A percentile compares a stretch with the other conserved stretches of the same genome.
Conservation (phyloP, 1,139 yeast genomes). For the Williopsis jadinii region DNA sequence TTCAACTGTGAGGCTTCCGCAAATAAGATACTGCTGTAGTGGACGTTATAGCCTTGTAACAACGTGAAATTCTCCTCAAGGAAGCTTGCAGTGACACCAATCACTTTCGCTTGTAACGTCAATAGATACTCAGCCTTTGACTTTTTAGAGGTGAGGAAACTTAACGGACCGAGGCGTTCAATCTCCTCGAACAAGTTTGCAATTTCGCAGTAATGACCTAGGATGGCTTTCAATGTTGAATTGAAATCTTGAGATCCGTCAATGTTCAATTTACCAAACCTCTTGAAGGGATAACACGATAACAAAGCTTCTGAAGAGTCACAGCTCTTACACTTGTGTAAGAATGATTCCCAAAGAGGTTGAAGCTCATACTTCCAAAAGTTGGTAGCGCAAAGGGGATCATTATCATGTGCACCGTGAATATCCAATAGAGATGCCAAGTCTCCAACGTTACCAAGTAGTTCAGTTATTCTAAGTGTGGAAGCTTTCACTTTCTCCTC, state of each 20-base stretch:
- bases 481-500: background rate
- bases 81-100: conserved; percentile 28
- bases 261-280: conserved; percentile 11
- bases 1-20: conserved; percentile 30
- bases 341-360: conserved; percentile 28
- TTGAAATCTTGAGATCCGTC: background rate
- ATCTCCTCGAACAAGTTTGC: conserved; percentile 25
- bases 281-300: conserved; percentile 27
- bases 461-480: conserved; percentile 10
- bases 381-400: conserved; percentile 34
- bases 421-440: conserved; percentile 30
- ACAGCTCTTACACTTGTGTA: conserved; percentile 10
- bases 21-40: conserved; percentile 26
- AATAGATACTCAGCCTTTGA: conserved; percentile 16
- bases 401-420: conserved; percentile 37
- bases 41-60: conserved; percentile 14
- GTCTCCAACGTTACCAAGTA: conserved; percentile 27
- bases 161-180: conserved; percentile 28
- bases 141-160: conserved; percentile 17
- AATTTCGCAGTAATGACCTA: conserved; percentile 16
- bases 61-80: conserved; percentile 5
- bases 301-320: conserved; percentile 5
- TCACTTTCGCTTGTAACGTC: conserved; percentile 25
- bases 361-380: conserved; percentile 30
- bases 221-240: conserved; percentile 2